phyloP scores from a whole-genome alignment of 2,329 filamentous ascomycete species.

The Acrocalymma vagum region DNA sequence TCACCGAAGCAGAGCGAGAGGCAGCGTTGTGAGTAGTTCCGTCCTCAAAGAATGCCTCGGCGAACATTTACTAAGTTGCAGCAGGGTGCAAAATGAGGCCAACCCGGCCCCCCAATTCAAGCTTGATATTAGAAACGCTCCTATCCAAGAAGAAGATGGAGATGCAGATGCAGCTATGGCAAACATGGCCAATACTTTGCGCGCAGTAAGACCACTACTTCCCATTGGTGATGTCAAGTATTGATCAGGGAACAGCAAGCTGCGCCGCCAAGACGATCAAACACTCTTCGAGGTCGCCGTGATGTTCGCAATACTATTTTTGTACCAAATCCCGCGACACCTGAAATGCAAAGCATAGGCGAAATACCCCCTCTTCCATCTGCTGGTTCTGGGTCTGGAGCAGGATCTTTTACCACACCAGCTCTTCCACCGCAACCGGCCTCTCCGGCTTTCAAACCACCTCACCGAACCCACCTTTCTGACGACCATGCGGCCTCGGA shows the following conservation, averaged over 20 bases:
- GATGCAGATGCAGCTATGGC: conserved; percentile 77
- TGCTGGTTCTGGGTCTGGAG: conserved; percentile 21
- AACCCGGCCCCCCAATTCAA: conserved; percentile 68
- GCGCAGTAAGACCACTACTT: conserved; percentile 53
- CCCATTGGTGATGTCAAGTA: conserved; percentile 2
- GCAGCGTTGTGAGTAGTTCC: conserved; percentile 48
- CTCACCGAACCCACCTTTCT: conserved; percentile 44
- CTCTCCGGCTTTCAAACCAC: conserved; percentile 46
- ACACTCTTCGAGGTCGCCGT: conserved; percentile 85
- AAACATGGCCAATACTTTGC: conserved; percentile 77
- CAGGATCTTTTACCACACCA: conserved; percentile 26
- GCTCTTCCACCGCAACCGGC: conserved; percentile 39
- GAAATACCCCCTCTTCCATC: conserved; percentile 40
- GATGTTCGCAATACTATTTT: conserved; percentile 94
- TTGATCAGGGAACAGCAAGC: conserved; percentile 55
- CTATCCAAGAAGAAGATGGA: conserved; percentile 79
- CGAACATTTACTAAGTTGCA: conserved; percentile 11
- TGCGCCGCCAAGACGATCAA: conserved; percentile 64
- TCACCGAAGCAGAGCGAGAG: conserved; percentile 77
- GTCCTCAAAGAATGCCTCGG: background rate
- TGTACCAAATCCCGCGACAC: conserved; percentile 61
- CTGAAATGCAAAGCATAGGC: conserved; percentile 48
- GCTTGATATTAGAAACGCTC: conserved; percentile 80
- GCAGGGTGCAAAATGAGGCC: conserved; percentile 31
- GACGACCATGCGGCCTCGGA: conserved; percentile 76